phyloP scores from a whole-genome alignment of 1,284 basidiomycete species.

The Crepidotus sp. region DNA sequence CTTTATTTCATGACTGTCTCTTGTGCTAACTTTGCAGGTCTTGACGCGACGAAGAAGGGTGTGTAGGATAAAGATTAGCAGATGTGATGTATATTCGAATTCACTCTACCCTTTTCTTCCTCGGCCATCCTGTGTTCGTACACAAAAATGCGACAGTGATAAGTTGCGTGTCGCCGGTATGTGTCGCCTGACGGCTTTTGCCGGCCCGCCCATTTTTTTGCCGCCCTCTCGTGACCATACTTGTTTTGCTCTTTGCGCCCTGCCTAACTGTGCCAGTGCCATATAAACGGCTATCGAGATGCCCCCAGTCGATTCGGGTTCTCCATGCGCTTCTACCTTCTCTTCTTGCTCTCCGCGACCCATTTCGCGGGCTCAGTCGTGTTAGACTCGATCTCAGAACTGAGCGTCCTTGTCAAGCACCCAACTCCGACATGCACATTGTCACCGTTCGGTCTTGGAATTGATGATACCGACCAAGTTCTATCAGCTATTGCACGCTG shows the following conservation, averaged over 20 bases:
- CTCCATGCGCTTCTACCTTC: background rate
- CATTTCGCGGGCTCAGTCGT: background rate
- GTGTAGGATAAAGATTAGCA: slow-evolving; percentile 10
- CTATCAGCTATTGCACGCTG: slow-evolving; percentile 45
- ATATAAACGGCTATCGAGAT: background rate
- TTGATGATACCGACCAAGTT: slow-evolving; percentile 39
- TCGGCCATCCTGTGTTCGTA: background rate
- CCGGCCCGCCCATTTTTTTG: too few relatives aligned
- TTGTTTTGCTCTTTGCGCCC: background rate
- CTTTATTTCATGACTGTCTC: slow-evolving; percentile 3
- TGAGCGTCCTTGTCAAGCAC: background rate
- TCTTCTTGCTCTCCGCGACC: background rate
- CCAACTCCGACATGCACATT: slow-evolving; percentile 25
- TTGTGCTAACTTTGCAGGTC: slow-evolving; percentile 16
- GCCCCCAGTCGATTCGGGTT: background rate
- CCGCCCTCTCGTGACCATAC: background rate
- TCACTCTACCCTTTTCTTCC: slow-evolving; percentile 5
- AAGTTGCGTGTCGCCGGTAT: too few relatives aligned
- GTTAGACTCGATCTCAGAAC: background rate
- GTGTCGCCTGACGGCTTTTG: background rate
- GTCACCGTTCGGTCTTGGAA: slow-evolving; percentile 30
- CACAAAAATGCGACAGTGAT: too few relatives aligned
- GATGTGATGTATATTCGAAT: slow-evolving; percentile 9
- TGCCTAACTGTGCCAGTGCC: too few relatives aligned
- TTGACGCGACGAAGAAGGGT: slow-evolving; percentile 2